Percentiles rank a stretch among this genome's conserved stretches.
Evolutionary conservation across 75 land plant species (phyloP).

Genomic region (Pinus taeda): DNA sequence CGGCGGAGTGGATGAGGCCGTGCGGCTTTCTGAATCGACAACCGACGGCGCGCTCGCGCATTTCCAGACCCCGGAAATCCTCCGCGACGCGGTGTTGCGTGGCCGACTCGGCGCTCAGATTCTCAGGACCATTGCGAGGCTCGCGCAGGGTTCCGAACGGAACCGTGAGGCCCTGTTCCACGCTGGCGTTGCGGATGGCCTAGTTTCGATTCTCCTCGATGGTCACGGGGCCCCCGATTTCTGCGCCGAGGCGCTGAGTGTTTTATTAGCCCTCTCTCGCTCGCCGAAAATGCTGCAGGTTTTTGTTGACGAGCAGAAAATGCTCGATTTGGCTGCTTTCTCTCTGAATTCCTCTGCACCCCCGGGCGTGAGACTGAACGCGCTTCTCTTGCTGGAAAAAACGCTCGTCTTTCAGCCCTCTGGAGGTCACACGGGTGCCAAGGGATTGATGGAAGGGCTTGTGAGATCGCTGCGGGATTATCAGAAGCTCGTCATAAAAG

Average conservation of each 20-base stretch:
- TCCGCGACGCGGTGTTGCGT: conserved; percentile 44
- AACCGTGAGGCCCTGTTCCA: too few relatives aligned
- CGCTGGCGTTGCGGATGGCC: too few relatives aligned
- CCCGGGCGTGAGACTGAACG: conserved; percentile 17
- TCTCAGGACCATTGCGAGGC: not conserved
- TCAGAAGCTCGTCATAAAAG: conserved; percentile 33
- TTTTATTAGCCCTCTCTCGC: too few relatives aligned
- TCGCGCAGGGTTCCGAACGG: too few relatives aligned
- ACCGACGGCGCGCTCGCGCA: conserved; percentile 35
- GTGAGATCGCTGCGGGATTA: conserved; percentile 12
- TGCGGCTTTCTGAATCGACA: conserved; percentile 4
- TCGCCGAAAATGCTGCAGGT: not conserved
- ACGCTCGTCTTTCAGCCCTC: conserved; percentile 44
- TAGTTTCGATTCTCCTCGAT: too few relatives aligned
- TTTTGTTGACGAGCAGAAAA: not conserved
- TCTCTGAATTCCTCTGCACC: conserved; percentile 11
- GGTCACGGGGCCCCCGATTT: too few relatives aligned
- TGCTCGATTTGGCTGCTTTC: conserved; percentile 4
- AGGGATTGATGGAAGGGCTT: conserved; percentile 7
- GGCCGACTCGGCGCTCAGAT: conserved; percentile 22
- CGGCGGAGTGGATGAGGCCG: too few relatives aligned
- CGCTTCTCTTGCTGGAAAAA: conserved; percentile 49
- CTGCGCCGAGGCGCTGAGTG: too few relatives aligned
- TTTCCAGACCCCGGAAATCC: conserved; percentile 20
- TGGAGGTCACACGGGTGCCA: conserved; percentile 4